These are phyloP conservation scores for Penicillium brasilianum DNA, from an alignment of 2,329 filamentous ascomycete species.

Conservation along the genomic window DNA sequence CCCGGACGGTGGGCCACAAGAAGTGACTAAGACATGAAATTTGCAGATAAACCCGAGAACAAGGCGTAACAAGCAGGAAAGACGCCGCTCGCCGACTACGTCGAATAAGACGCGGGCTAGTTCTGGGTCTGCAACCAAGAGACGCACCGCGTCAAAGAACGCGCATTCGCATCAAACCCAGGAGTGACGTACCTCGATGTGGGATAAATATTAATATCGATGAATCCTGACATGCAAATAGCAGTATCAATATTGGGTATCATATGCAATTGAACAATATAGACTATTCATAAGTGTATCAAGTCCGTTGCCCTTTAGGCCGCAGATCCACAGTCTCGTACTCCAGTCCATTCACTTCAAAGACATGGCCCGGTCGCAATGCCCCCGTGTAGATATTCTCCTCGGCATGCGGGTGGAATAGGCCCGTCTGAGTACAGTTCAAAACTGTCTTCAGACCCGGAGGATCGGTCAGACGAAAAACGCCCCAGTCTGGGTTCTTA, in stretches of 20 bases:
- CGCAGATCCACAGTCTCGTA: conserved; percentile 71
- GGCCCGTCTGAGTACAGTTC: conserved; percentile 73
- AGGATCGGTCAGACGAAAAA: conserved; percentile 91
- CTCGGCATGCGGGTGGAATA: conserved; percentile 80
- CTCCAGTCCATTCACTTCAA: conserved; percentile 68
- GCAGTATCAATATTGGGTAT: conserved; percentile 21
- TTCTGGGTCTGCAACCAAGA: conserved; percentile 27
- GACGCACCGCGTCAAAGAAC: conserved; percentile 17
- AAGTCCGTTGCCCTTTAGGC: conserved; percentile 24
- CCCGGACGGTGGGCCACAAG: neutral
- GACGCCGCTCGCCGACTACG: conserved; percentile 26
- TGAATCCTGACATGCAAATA: neutral
- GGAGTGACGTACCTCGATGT: neutral
- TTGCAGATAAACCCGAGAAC: neutral
- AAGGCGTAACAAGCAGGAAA: conserved; percentile 12
- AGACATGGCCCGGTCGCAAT: conserved; percentile 71
- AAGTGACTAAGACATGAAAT: conserved; percentile 4
- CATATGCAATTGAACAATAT: conserved; percentile 23
- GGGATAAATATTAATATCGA: neutral
- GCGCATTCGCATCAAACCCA: conserved; percentile 9
- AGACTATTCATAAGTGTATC: conserved; percentile 10
- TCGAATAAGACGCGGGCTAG: conserved; percentile 18
- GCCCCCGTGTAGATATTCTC: conserved; percentile 80
- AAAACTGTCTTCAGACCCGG: conserved; percentile 87
- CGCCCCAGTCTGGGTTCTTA: conserved; percentile 76